These are phyloP conservation scores for Polytrichum commune DNA, from an alignment of 225 moss, liverwort and hornwort species.

Conservation along the genomic window DNA sequence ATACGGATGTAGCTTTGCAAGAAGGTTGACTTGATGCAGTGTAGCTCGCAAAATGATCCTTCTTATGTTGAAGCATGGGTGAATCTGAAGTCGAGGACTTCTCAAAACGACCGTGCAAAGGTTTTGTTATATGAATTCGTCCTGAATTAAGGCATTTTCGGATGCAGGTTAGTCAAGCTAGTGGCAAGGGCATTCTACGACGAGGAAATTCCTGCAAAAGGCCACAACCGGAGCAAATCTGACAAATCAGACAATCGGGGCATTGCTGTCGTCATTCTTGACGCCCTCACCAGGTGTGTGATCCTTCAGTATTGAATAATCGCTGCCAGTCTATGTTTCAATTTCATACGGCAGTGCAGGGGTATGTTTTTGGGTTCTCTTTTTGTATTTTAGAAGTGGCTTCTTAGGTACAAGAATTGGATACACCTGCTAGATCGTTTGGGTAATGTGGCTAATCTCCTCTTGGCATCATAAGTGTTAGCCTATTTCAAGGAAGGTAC, in stretches of 20 bases:
- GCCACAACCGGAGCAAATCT: constrained; percentile 95
- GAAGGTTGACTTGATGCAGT: not conserved
- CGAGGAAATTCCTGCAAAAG: constrained; percentile 98
- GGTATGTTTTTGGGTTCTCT: too few species aligned
- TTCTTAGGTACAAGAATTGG: too few species aligned
- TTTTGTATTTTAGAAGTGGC: too few species aligned
- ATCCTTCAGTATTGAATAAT: not conserved
- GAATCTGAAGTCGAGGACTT: not conserved
- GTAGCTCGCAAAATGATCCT: not conserved
- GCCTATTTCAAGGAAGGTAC: too few species aligned
- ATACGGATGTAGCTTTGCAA: not conserved
- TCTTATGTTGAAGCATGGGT: not conserved
- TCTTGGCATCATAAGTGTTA: too few species aligned
- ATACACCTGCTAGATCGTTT: too few species aligned
- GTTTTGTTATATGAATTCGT: not conserved
- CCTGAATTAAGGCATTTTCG: not conserved
- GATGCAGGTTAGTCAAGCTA: constrained; percentile 81
- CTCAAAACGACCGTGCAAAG: not conserved
- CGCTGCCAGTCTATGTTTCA: not conserved
- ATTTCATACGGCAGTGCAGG: too few species aligned
- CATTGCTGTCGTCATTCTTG: constrained; percentile 91
- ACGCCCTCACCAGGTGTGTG: constrained; percentile 78
- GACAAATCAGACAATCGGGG: constrained; percentile 97
- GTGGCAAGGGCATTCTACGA: constrained; percentile 98
- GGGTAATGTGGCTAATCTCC: too few species aligned